Evolutionary conservation across 2,329 filamentous ascomycete genomes (phyloP).

Genomic region (Pleurostoma richardsiae): DNA sequence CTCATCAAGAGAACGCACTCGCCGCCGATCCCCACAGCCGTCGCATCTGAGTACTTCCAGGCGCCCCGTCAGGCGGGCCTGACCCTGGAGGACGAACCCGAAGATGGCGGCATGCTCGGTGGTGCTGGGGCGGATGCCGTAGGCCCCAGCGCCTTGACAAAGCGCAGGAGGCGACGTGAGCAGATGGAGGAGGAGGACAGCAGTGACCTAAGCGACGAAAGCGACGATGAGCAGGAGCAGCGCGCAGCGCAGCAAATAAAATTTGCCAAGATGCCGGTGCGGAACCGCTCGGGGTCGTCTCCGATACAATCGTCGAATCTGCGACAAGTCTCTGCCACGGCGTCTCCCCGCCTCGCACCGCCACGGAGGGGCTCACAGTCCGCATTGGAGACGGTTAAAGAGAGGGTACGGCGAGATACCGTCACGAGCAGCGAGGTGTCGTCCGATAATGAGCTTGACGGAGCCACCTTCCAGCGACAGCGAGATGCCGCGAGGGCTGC

Average conservation of each 20-base stretch:
- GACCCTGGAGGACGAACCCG: constrained; percentile 64
- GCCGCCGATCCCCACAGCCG: constrained; percentile 76
- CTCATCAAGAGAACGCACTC: constrained; percentile 81
- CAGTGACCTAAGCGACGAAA: constrained; percentile 80
- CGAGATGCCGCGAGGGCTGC: constrained; percentile 56
- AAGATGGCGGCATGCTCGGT: constrained; percentile 68
- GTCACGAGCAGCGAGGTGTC: constrained; percentile 80
- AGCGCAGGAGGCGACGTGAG: constrained; percentile 62
- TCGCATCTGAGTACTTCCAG: constrained; percentile 81
- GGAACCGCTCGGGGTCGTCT: constrained; percentile 81
- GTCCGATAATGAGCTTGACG: constrained; percentile 74
- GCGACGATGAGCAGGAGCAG: constrained; percentile 70
- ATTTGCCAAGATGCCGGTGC: constrained; percentile 91
- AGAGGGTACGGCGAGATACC: constrained; percentile 66
- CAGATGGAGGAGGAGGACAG: constrained; percentile 82
- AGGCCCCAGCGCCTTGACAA: constrained; percentile 61
- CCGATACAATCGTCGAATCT: constrained; percentile 67
- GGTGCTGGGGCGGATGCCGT: constrained; percentile 64
- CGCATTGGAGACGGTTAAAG: constrained; percentile 64
- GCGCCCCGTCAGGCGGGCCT: constrained; percentile 58
- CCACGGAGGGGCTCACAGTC: constrained; percentile 65
- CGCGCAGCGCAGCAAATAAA: constrained; percentile 84
- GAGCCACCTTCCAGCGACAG: constrained; percentile 58
- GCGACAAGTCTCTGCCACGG: constrained; percentile 44
- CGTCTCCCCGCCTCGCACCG: constrained; percentile 41